phyloP scores from a whole-genome alignment of 805 yeast genomes.

The Barnettozyma sucrosica region DNA sequence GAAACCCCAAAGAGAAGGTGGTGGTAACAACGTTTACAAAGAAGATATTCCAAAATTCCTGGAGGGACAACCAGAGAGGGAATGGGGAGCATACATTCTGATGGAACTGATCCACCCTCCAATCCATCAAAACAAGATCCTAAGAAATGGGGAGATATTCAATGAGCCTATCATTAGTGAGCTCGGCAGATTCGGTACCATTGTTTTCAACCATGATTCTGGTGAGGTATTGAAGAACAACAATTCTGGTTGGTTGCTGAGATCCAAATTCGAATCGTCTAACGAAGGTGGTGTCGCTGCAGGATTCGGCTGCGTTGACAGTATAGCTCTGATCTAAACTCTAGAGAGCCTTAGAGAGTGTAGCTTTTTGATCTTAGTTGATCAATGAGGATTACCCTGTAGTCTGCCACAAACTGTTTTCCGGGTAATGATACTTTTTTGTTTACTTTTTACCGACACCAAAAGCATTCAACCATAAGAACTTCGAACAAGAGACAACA shows the following conservation, averaged over 20 bases:
- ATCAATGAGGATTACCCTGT: no score
- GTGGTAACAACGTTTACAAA: conserved; percentile 92
- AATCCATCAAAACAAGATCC: conserved; percentile 56
- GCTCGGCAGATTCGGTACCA: conserved; percentile 84
- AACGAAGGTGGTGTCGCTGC: conserved; percentile 99
- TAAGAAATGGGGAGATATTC: conserved; percentile 57
- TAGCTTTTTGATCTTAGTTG: background rate
- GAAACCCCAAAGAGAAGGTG: conserved; percentile 98
- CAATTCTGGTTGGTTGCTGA: conserved; percentile 76
- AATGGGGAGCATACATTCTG: conserved; percentile 87
- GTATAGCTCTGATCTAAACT: conserved; percentile 45
- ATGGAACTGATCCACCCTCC: conserved; percentile 92
- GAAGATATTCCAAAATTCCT: conserved; percentile 77
- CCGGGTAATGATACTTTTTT: background rate
- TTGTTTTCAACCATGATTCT: conserved; percentile 60
- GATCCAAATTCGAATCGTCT: conserved; percentile 82
- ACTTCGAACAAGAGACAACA: background rate
- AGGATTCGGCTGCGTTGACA: conserved; percentile 95
- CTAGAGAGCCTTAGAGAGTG: background rate
- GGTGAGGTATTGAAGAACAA: conserved; percentile 57
- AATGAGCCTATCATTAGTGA: conserved; percentile 83
- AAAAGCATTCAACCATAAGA: background rate
- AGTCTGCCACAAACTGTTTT: no score
- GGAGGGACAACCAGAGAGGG: conserved; percentile 48
- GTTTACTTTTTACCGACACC: background rate